Conservation (phyloP, 106 monocot species). For the Dendrobium chrysotoxum region DNA sequence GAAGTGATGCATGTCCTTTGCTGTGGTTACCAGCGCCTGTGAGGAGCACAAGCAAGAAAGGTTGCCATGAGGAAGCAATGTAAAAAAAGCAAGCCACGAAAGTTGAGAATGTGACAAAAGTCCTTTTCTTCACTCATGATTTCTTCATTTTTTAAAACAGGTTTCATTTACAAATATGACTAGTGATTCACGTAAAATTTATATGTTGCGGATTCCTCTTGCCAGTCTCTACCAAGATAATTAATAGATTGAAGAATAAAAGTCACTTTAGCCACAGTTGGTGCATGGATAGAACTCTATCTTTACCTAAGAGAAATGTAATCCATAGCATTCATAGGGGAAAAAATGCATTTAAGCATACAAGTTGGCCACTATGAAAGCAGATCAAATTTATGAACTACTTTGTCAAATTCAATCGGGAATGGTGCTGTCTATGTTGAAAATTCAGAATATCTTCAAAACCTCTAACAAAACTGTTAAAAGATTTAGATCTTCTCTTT, state of each 20-base stretch:
- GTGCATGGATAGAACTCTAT: no score
- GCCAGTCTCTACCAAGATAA: not conserved
- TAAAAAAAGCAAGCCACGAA: not conserved
- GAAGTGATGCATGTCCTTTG: constrained; percentile 78
- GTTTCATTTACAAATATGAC: not conserved
- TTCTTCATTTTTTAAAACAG: not conserved
- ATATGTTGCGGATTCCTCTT: not conserved
- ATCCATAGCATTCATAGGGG: no score
- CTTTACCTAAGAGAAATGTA: no score
- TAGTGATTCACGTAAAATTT: not conserved
- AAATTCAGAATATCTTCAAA: not conserved
- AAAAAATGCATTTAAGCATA: not conserved
- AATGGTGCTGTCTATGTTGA: not conserved
- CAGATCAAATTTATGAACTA: not conserved
- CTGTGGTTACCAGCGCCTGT: constrained; percentile 90
- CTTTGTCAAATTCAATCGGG: not conserved
- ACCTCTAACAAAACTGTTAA: not conserved
- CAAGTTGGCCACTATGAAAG: no score
- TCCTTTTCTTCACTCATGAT: not conserved
- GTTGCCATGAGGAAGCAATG: not conserved
- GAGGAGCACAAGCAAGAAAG: not conserved
- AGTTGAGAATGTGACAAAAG: not conserved
- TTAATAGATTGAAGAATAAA: not conserved
- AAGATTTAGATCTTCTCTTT: not conserved
- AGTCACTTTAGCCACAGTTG: not conserved